These are phyloP conservation scores for Plantago lanceolata DNA, from an alignment of 305 asterid species.

Conservation along the genomic window DNA sequence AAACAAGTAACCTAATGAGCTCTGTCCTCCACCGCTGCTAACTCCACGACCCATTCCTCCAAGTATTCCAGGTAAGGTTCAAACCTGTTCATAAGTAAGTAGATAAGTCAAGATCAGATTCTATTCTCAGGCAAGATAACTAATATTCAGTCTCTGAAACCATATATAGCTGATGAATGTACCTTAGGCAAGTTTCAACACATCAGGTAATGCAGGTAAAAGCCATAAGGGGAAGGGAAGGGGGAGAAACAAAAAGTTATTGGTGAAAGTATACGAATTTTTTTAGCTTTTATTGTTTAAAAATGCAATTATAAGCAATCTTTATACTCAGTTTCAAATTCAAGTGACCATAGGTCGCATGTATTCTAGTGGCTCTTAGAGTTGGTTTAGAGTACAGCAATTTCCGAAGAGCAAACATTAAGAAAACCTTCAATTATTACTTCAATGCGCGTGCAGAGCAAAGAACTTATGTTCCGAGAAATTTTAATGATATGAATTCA, in stretches of 20 bases:
- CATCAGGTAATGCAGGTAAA: neutral
- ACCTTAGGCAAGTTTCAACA: neutral
- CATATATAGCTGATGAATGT: neutral
- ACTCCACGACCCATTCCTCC: constrained; percentile 64
- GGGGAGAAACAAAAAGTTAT: neutral
- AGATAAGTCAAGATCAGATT: constrained; percentile 14
- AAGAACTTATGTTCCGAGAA: neutral
- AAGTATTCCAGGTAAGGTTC: constrained; percentile 10
- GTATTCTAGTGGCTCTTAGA: too few species aligned
- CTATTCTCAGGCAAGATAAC: constrained; percentile 8
- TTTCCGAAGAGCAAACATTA: too few species aligned
- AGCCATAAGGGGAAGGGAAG: neutral
- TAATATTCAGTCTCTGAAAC: neutral
- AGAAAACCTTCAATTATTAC: too few species aligned
- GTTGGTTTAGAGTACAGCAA: too few species aligned
- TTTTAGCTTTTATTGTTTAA: too few species aligned
- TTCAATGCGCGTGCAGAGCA: too few species aligned
- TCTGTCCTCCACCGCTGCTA: constrained; percentile 71
- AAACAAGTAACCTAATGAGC: constrained; percentile 64
- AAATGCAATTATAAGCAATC: too few species aligned
- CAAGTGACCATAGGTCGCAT: too few species aligned
- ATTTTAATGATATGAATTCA: too few species aligned
- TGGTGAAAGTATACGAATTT: too few species aligned
- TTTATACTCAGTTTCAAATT: too few species aligned
- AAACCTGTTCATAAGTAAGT: constrained; percentile 10